Percentiles rank a stretch among this genome's conserved stretches.
phyloP scores from a whole-genome alignment of 2,329 filamentous ascomycete genomes.

The Amesomyces nigricolor region DNA sequence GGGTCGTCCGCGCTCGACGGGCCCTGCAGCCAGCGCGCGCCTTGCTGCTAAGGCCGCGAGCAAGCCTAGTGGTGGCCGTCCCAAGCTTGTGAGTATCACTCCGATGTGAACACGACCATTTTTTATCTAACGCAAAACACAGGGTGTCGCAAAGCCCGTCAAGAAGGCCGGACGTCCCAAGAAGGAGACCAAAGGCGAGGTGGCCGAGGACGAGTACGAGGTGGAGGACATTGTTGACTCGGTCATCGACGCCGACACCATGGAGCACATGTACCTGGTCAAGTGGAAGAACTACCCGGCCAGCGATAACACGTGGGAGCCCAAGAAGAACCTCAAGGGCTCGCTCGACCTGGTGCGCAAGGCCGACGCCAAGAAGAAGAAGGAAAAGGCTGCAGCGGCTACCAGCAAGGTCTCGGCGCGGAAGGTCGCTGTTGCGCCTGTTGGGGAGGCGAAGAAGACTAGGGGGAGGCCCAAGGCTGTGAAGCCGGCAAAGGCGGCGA shows the following conservation, averaged over 20 bases:
- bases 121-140: neutral
- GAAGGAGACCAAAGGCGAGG: conserved; percentile 14
- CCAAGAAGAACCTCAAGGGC: conserved; percentile 38
- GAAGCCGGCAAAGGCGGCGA: conserved; percentile 7
- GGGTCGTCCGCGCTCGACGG: conserved; percentile 20
- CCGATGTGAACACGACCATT: neutral
- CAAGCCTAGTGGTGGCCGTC: conserved; percentile 20
- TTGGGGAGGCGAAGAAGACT: conserved; percentile 4
- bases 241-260: conserved; percentile 34
- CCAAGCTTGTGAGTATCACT: conserved; percentile 18
- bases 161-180: conserved; percentile 20
- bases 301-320: conserved; percentile 50
- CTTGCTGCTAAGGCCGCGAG: conserved; percentile 23
- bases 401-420: conserved; percentile 10
- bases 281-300: conserved; percentile 48
- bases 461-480: conserved; percentile 14
- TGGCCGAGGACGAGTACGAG: conserved; percentile 35
- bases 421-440: neutral
- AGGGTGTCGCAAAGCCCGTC: conserved; percentile 17
- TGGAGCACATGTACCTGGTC: conserved; percentile 41
- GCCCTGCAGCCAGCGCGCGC: conserved; percentile 20
- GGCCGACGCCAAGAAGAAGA: conserved; percentile 33
- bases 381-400: conserved; percentile 17
- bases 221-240: conserved; percentile 44
- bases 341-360: conserved; percentile 34